Evolutionary conservation across 2,329 filamentous ascomycete genomes (phyloP), one percentile per base, ranked within the genome.

Genomic region (Escovopsis sp.): DNA sequence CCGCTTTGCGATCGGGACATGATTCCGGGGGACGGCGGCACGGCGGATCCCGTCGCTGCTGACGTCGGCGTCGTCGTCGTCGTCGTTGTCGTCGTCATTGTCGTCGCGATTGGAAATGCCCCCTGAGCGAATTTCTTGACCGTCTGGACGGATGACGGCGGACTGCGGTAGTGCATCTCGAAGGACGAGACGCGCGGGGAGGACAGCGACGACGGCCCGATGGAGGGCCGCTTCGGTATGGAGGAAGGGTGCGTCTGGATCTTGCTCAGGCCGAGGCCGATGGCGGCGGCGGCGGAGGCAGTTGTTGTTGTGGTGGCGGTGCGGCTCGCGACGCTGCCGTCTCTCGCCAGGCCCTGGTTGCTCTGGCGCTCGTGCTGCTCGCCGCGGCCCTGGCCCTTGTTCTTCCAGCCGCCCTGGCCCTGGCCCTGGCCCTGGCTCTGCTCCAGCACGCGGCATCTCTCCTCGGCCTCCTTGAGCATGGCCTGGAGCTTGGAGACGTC

Each of bases 401-500:
- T 53, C 45, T 47, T 52, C 30, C 51, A 47, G 20, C 49, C 39
- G 20, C 49, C 40, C 7, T 29, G 27, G 7, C 27, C 27, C 27
- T 29, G 27, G 27, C 27, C 27, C 27, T 29, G 27, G 7, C 39
- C 43, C 32, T 51, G 48, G 13, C 51, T 50, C 38, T 52, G 50
- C 41, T 65, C 58, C 12, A 60, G 42, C 24, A 46, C 44, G 6
- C 46, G 54, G 13, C 57, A 56, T 37, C 50, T 55, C 15, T 52
- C 52, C n/a, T 59, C 53, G 24, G 64, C 58, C 15, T 58, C 58
- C 20, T 58, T 56, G 1, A 66, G 48, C 30, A 61, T 56, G 29
- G 51, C 51, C 33, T 61, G 56, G 11, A 67, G 50, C 12, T 48
- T 50, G 3, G 54, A 45, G 9, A 59, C 50, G 27, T 56, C 52